These are phyloP conservation scores for Citeromyces nyonsensis DNA, from an alignment of 805 yeast genomes.

Conservation along the genomic window DNA sequence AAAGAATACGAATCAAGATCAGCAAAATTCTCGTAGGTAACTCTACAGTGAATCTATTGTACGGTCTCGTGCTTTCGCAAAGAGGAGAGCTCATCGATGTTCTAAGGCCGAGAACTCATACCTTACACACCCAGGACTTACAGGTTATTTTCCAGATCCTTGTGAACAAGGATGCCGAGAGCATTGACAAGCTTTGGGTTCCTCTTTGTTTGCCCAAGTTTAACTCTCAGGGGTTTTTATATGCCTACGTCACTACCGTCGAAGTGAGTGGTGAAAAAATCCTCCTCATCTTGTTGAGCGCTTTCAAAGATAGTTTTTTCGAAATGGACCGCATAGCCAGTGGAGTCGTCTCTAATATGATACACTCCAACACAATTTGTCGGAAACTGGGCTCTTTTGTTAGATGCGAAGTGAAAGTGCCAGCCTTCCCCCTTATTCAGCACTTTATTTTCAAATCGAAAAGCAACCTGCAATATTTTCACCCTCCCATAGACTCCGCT, in stretches of 20 bases:
- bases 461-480: slow-evolving; percentile 43
- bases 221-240: slow-evolving; percentile 76
- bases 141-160: slow-evolving; percentile 62
- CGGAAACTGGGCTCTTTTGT: slow-evolving; percentile 7
- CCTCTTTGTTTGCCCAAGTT: slow-evolving; percentile 89
- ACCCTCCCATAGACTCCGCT: not conserved
- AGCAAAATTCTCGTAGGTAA: slow-evolving; percentile 35
- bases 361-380: slow-evolving; percentile 16
- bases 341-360: slow-evolving; percentile 27
- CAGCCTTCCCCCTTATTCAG: slow-evolving; percentile 36
- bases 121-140: slow-evolving; percentile 69
- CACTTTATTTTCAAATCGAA: slow-evolving; percentile 77
- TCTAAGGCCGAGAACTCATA: slow-evolving; percentile 64
- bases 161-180: slow-evolving; percentile 30
- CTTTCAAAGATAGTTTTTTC: slow-evolving; percentile 68
- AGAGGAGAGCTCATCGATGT: slow-evolving; percentile 53
- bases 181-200: slow-evolving; percentile 74
- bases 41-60: slow-evolving; percentile 42
- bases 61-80: slow-evolving; percentile 57
- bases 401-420: slow-evolving; percentile 21
- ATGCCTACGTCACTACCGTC: slow-evolving; percentile 59
- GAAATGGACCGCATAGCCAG: slow-evolving; percentile 51
- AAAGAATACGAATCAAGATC: slow-evolving; percentile 39
- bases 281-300: slow-evolving; percentile 34
- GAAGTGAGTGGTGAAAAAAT: slow-evolving; percentile 18